Percentiles rank a stretch among this genome's conserved stretches.
These are phyloP conservation scores for Stereum hirsutum DNA, from an alignment of 1,284 basidiomycete genomes.

Conservation along the genomic window DNA sequence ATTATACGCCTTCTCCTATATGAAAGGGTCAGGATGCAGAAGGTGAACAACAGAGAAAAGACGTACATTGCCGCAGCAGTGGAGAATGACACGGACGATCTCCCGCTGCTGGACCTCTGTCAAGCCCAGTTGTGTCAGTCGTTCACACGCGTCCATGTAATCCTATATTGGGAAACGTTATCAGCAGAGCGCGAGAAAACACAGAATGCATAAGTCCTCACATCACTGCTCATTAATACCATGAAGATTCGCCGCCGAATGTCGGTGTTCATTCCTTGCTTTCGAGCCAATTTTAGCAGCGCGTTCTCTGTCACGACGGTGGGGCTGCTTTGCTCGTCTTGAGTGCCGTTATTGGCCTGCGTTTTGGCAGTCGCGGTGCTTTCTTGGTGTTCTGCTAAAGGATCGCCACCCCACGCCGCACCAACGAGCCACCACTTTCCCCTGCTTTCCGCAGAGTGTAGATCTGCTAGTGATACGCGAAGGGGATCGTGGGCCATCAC, in stretches of 20 bases:
- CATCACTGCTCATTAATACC: conserved; percentile 89
- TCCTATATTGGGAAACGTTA: conserved; percentile 55
- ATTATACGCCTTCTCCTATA: conserved; percentile 86
- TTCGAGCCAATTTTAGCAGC: conserved; percentile 74
- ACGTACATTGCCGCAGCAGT: conserved; percentile 87
- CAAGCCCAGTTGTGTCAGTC: conserved; percentile 74
- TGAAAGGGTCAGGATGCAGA: neutral
- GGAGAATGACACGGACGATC: conserved; percentile 85
- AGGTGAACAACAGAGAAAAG: neutral
- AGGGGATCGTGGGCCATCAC: conserved; percentile 80
- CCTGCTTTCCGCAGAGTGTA: conserved; percentile 76
- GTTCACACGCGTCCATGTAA: conserved; percentile 88
- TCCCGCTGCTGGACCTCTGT: conserved; percentile 92
- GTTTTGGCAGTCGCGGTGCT: too few species aligned
- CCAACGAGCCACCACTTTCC: conserved; percentile 99
- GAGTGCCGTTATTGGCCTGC: conserved; percentile 11
- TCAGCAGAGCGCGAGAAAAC: too few species aligned
- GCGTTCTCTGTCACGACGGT: conserved; percentile 33
- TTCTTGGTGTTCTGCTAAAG: conserved; percentile 62
- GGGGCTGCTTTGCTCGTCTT: conserved; percentile 13
- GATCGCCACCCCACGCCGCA: conserved; percentile 92
- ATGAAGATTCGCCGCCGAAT: conserved; percentile 88
- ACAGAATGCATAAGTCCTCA: conserved; percentile 33
- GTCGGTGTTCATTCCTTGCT: conserved; percentile 99
- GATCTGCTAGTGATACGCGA: conserved; percentile 77